Conservation (phyloP, 768 basidiomycete genomes). For the Tulasnella sp. region DNA sequence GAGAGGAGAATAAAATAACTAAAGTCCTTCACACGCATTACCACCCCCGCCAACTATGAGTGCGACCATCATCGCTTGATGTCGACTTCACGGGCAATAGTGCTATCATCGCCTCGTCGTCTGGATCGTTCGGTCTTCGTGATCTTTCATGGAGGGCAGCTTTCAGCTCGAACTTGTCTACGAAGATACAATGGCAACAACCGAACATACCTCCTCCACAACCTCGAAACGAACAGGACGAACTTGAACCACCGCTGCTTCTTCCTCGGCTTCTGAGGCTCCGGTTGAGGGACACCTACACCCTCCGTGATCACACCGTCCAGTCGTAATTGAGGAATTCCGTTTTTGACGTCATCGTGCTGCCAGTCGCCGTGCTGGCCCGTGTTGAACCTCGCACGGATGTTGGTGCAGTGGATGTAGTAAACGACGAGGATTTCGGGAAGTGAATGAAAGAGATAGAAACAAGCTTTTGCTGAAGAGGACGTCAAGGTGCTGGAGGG, state of each 20-base stretch:
- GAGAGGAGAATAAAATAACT: neutral
- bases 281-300: neutral
- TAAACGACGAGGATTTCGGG: constrained; percentile 9
- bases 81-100: neutral
- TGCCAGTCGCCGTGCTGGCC: constrained; percentile 7
- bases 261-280: neutral
- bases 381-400: constrained; percentile 13
- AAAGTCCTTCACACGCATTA: neutral
- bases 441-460: constrained; percentile 22
- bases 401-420: neutral
- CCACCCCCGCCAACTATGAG: neutral
- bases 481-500: neutral
- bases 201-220: neutral
- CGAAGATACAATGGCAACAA: neutral
- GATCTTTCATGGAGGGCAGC: neutral
- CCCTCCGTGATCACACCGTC: neutral
- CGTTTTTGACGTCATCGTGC: neutral
- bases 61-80: neutral
- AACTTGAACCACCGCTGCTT: neutral
- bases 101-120: neutral
- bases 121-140: neutral
- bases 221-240: neutral
- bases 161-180: neutral
- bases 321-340: neutral
- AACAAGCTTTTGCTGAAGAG: neutral